Conservation (phyloP, 202 grass and related monocot species). For the Carex sylvatica region DNA sequence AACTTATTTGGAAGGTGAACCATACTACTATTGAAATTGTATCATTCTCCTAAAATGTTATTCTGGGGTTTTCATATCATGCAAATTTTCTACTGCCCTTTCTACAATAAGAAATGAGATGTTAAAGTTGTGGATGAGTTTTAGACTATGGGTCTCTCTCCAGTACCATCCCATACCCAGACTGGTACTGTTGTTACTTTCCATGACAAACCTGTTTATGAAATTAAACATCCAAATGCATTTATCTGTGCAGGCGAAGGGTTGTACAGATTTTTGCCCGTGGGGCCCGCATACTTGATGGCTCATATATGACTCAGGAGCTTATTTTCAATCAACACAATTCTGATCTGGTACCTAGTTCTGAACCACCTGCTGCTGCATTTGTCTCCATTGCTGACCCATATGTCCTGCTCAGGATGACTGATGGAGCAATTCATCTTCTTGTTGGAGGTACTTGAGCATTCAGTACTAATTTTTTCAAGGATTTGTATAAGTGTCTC, state of each 20-base stretch:
- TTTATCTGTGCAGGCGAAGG: slow-evolving; percentile 58
- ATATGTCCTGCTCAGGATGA: slow-evolving; percentile 87
- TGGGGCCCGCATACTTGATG: slow-evolving; percentile 97
- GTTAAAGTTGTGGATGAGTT: background rate
- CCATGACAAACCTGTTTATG: slow-evolving; percentile 5
- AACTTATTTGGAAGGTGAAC: slow-evolving; percentile 94
- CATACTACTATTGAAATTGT: slow-evolving; percentile 6
- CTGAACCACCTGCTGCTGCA: slow-evolving; percentile 58
- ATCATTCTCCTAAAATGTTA: background rate
- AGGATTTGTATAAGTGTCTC: background rate
- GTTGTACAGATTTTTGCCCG: slow-evolving; percentile 79
- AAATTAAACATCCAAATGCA: slow-evolving; percentile 2
- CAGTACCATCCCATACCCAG: background rate
- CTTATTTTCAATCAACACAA: slow-evolving; percentile 58
- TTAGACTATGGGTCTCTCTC: background rate
- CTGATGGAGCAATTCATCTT: slow-evolving; percentile 86
- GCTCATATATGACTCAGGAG: slow-evolving; percentile 99
- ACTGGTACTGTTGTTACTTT: background rate
- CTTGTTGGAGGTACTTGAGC: slow-evolving; percentile 81
- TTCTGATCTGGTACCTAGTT: slow-evolving; percentile 61
- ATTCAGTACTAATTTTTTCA: background rate
- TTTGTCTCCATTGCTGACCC: slow-evolving; percentile 89
- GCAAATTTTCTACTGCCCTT: background rate
- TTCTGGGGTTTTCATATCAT: background rate
- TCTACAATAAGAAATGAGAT: background rate